These are phyloP conservation scores for Brettanomyces anomalus DNA, from an alignment of 805 yeast species.

Conservation along the genomic window DNA sequence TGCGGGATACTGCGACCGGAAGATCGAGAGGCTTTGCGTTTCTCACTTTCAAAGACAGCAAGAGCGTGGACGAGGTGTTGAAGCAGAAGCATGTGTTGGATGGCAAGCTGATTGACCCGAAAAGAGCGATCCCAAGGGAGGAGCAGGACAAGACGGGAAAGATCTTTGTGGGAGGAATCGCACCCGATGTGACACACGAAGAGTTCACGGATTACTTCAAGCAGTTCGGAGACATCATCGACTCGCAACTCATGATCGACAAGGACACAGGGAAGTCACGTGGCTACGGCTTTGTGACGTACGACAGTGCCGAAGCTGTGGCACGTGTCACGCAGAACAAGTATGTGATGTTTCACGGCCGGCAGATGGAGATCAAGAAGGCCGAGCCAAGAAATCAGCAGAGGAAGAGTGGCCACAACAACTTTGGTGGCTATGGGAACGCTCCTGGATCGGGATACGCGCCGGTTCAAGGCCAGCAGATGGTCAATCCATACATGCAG, in stretches of 20 bases:
- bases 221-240: conserved; percentile 84
- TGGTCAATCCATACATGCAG: conserved; percentile 24
- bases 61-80: conserved; percentile 78
- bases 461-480: conserved; percentile 4
- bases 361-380: conserved; percentile 73
- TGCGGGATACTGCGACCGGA: conserved; percentile 84
- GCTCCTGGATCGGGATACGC: neutral
- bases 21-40: conserved; percentile 94
- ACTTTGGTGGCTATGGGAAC: neutral
- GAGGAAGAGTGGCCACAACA: conserved; percentile 5
- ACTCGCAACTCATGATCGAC: conserved; percentile 94
- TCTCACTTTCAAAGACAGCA: conserved; percentile 74
- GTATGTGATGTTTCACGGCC: conserved; percentile 78
- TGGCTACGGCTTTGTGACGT: conserved; percentile 96
- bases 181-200: conserved; percentile 84
- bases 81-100: conserved; percentile 82
- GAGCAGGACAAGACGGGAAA: conserved; percentile 96
- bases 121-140: conserved; percentile 93
- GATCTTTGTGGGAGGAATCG: conserved; percentile 95
- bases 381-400: conserved; percentile 79
- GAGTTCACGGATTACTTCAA: conserved; percentile 83
- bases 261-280: conserved; percentile 95
- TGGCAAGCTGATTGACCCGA: conserved; percentile 95
- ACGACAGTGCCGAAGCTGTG: conserved; percentile 90
- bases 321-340: conserved; percentile 79